These are phyloP conservation scores for Candida ipomoeae DNA, from an alignment of 805 yeast genomes.

Conservation along the genomic window DNA sequence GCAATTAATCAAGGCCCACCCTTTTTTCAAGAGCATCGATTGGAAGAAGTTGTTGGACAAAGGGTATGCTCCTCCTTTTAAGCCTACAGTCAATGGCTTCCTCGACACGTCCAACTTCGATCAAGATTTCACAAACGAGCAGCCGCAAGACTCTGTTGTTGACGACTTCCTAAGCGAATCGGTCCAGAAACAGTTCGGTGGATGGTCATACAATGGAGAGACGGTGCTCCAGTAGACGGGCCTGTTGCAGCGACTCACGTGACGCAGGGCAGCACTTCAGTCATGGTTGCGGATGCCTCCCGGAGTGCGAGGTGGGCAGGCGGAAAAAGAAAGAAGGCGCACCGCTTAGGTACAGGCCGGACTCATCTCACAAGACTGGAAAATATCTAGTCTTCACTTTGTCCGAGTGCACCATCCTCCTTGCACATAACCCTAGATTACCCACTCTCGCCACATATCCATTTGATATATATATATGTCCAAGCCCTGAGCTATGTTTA, in stretches of 20 bases:
- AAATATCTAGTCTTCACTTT: neutral
- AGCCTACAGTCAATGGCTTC: conserved; percentile 82
- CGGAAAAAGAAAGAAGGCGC: neutral
- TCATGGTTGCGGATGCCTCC: neutral
- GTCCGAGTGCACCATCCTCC: neutral
- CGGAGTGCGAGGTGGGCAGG: neutral
- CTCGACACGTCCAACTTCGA: conserved; percentile 93
- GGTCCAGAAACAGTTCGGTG: conserved; percentile 97
- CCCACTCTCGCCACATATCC: neutral
- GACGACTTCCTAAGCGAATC: conserved; percentile 87
- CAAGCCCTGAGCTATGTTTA: neutral
- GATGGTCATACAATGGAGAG: conserved; percentile 93
- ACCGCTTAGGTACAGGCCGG: neutral
- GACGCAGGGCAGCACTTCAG: neutral
- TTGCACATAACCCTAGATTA: neutral
- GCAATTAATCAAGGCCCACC: conserved; percentile 74
- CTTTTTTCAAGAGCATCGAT: conserved; percentile 84
- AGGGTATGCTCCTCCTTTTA: conserved; percentile 92
- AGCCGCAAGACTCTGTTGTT: conserved; percentile 92
- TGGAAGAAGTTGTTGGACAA: conserved; percentile 81
- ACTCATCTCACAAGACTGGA: conserved; percentile 5
- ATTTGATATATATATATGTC: neutral
- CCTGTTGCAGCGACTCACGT: neutral
- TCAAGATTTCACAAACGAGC: conserved; percentile 84
- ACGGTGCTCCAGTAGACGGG: conserved; percentile 17